A percentile compares a stretch with the other conserved stretches of the same genome.
Conservation (phyloP, 2,329 filamentous ascomycete genomes). For the Ophiocordyceps camponoti-floridani region DNA sequence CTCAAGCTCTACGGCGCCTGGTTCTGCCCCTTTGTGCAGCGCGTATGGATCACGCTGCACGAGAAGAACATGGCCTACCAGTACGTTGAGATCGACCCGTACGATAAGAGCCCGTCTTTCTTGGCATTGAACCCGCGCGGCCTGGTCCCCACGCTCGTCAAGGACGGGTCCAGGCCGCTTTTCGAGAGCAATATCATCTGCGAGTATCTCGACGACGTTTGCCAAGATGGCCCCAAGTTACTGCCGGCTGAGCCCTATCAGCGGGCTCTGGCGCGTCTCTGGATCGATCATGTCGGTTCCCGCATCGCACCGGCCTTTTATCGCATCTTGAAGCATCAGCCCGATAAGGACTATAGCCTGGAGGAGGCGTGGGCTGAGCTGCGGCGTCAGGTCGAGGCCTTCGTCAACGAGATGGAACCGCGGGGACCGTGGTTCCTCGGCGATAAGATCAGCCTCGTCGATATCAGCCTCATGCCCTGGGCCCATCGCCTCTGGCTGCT, state of each 20-base stretch:
- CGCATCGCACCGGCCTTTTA: slow-evolving; percentile 55
- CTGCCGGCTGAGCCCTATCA: slow-evolving; percentile 45
- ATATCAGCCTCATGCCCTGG: slow-evolving; percentile 58
- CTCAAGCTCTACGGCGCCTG: slow-evolving; percentile 56
- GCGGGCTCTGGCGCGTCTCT: slow-evolving; percentile 47
- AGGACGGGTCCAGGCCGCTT: slow-evolving; percentile 32
- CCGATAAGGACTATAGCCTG: slow-evolving; percentile 27
- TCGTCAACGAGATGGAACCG: slow-evolving; percentile 42
- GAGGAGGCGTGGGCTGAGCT: slow-evolving; percentile 40
- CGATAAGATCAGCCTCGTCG: slow-evolving; percentile 43
- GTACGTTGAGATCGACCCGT: slow-evolving; percentile 64
- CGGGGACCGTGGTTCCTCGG: slow-evolving; percentile 48
- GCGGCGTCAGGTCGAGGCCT: slow-evolving; percentile 35
- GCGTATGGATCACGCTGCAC: slow-evolving; percentile 53
- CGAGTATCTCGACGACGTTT: slow-evolving; percentile 62
- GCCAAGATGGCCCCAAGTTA: slow-evolving; percentile 27
- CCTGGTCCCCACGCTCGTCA: slow-evolving; percentile 52
- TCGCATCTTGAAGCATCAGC: slow-evolving; percentile 37
- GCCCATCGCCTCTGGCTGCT: slow-evolving; percentile 54
- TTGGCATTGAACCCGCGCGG: slow-evolving; percentile 58
- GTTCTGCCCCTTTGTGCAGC: slow-evolving; percentile 58
- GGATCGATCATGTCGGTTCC: slow-evolving; percentile 54
- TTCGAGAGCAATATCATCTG: slow-evolving; percentile 58
- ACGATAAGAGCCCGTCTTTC: slow-evolving; percentile 51
- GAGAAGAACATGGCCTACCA: slow-evolving; percentile 60